Evolutionary conservation across 116 monocot genomes (phyloP).

Genomic region (Iris pallida): DNA sequence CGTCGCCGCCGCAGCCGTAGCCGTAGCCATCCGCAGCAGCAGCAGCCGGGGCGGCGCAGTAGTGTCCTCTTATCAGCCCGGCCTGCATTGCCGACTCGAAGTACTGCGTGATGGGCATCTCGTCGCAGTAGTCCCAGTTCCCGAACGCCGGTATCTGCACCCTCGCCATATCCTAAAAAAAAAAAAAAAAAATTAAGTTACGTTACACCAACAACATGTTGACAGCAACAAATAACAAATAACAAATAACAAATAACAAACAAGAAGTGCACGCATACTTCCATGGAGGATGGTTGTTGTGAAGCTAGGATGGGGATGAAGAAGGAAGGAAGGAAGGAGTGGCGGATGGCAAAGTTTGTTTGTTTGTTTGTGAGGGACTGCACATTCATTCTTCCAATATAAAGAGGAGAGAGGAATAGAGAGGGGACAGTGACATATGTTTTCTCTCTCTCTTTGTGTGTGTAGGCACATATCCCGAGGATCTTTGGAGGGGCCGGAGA

Average conservation of each 20-base stretch:
- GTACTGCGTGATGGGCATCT: slow-evolving; percentile 42
- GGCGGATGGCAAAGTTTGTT: not conserved
- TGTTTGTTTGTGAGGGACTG: not conserved
- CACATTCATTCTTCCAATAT: not conserved
- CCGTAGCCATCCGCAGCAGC: too few relatives aligned
- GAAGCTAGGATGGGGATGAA: not conserved
- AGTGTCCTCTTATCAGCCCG: slow-evolving; percentile 23
- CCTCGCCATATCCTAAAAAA: slow-evolving; percentile 19
- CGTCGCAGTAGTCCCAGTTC: slow-evolving; percentile 36
- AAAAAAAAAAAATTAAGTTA: not conserved
- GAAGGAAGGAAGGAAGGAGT: not conserved
- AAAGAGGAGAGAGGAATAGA: not conserved
- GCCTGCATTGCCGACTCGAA: slow-evolving; percentile 44
- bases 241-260: not conserved
- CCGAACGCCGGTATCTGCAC: slow-evolving; percentile 35
- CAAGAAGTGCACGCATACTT: not conserved
- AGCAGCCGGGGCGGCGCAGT: not conserved
- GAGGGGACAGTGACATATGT: not conserved
- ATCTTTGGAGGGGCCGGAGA: not conserved
- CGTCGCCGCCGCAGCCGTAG: slow-evolving; percentile 1
- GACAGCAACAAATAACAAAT: not conserved
- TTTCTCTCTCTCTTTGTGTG: not conserved
- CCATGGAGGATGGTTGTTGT: not conserved
- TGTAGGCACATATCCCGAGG: not conserved
- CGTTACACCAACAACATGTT: not conserved